Percentiles rank a stretch among this genome's conserved stretches.
Conservation (phyloP, 139 green algal genomes). For the Marvania coccoides region DNA sequence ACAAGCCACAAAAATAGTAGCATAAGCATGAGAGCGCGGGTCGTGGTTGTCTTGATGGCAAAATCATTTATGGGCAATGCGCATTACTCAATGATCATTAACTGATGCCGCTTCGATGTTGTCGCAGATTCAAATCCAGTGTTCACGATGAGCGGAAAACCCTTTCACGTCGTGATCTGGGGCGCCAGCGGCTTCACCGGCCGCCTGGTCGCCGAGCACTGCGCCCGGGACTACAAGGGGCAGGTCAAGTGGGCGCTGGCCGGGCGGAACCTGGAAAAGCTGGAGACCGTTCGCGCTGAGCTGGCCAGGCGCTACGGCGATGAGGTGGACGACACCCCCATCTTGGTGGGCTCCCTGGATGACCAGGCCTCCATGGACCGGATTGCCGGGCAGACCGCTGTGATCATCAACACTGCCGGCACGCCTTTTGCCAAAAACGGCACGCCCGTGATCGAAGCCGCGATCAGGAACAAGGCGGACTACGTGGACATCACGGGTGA, state of each 20-base stretch:
- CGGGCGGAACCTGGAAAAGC: slow-evolving; percentile 59
- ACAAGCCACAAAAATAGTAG: too few relatives aligned
- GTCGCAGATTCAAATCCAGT: too few relatives aligned
- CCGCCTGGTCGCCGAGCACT: slow-evolving; percentile 66
- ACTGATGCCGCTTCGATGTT: too few relatives aligned
- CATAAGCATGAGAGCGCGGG: too few relatives aligned
- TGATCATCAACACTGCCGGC: slow-evolving; percentile 67
- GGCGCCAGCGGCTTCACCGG: slow-evolving; percentile 64
- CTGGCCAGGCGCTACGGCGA: slow-evolving; percentile 13
- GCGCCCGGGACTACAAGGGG: slow-evolving; percentile 54
- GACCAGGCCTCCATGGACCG: slow-evolving; percentile 46
- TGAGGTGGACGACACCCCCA: slow-evolving; percentile 47
- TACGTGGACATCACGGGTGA: slow-evolving; percentile 91
- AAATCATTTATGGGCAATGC: too few relatives aligned
- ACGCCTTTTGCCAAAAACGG: slow-evolving; percentile 60
- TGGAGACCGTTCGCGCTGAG: slow-evolving; percentile 46
- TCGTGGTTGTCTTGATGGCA: too few relatives aligned
- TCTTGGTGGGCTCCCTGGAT: slow-evolving; percentile 51
- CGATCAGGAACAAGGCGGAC: slow-evolving; percentile 58
- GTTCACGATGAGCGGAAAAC: background rate
- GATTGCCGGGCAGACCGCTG: slow-evolving; percentile 42
- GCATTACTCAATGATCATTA: too few relatives aligned
- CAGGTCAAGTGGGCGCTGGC: slow-evolving; percentile 70
- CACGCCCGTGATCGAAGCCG: slow-evolving; percentile 64
- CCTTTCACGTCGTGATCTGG: slow-evolving; percentile 66